These are phyloP conservation scores for Magnusiomyces clavatus DNA, from an alignment of 1,139 yeast genomes.

Conservation along the genomic window DNA sequence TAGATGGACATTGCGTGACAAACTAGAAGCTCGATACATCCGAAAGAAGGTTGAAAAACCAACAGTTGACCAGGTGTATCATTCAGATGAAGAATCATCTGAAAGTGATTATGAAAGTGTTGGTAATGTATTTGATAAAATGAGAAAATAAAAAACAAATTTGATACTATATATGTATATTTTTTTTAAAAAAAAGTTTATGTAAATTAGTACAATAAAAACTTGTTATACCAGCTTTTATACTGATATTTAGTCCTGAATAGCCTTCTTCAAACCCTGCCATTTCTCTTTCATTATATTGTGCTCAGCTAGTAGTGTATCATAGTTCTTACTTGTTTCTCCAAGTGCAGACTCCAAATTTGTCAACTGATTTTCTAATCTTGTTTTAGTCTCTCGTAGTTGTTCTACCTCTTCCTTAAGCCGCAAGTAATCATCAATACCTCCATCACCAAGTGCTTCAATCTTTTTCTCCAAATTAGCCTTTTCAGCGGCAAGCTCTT, in stretches of 20 bases:
- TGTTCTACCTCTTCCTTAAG: constrained; percentile 43
- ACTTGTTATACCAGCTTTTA: constrained; percentile 22
- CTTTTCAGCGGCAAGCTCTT: constrained; percentile 46
- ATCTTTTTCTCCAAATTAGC: constrained; percentile 37
- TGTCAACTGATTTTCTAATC: constrained; percentile 28
- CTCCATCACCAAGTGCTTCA: constrained; percentile 10
- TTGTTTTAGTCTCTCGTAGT: constrained; percentile 30
- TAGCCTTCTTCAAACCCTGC: constrained; percentile 26
- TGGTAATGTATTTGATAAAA: not conserved
- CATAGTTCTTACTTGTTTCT: constrained; percentile 22
- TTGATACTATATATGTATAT: constrained; percentile 4
- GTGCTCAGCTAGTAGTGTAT: constrained; percentile 14
- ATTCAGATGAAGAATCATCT: too few species aligned
- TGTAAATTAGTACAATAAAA: not conserved
- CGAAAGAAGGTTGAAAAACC: not conserved
- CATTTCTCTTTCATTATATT: constrained; percentile 23
- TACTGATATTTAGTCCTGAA: constrained; percentile 25
- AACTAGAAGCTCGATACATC: not conserved
- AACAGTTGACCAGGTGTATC: too few species aligned
- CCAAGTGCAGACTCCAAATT: constrained; percentile 30
- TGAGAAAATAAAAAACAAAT: not conserved
- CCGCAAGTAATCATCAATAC: constrained; percentile 28
- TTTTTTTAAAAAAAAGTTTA: constrained; percentile 3
- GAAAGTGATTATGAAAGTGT: constrained; percentile 11
- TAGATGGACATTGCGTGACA: constrained; percentile 20